Conservation (phyloP, 352 stramenopile species). For the Aphanomyces euteiches region DNA sequence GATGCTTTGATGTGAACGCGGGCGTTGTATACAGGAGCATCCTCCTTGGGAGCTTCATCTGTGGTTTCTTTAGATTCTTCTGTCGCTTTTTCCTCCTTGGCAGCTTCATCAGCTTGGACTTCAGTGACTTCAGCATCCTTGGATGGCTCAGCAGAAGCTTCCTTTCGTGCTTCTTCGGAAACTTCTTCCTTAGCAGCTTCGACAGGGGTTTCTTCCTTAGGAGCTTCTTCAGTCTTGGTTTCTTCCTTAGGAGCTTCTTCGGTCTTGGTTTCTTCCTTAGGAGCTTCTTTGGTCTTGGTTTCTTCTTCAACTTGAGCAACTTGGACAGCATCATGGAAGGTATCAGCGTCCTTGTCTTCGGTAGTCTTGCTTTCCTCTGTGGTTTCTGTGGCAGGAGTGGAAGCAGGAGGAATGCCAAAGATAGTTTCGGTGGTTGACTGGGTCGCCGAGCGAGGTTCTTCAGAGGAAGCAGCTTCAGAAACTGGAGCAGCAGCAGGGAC, state of each 20-base stretch:
- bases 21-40: constrained; percentile 26
- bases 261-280: constrained; percentile 28
- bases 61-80: constrained; percentile 17
- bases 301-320: constrained; percentile 27
- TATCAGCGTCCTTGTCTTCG: background rate
- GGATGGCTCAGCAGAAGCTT: too few species aligned
- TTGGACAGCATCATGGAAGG: constrained; percentile 2
- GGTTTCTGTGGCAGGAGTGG: background rate
- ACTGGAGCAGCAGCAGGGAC: constrained; percentile 23
- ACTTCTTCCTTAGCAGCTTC: constrained; percentile 5
- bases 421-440: constrained; percentile 26
- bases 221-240: constrained; percentile 27
- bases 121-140: background rate
- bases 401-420: constrained; percentile 10
- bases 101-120: constrained; percentile 9
- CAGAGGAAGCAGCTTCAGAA: background rate
- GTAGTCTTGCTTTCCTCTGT: background rate
- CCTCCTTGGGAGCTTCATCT: background rate
- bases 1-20: constrained; percentile 67
- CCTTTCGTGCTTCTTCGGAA: constrained; percentile 16
- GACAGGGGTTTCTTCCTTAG: constrained; percentile 24
- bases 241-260: constrained; percentile 31
- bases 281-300: constrained; percentile 30
- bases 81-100: constrained; percentile 20
- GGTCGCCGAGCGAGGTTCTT: background rate